Evolutionary conservation across 805 yeast species (phyloP).

Genomic region (Lipomyces kockii): DNA sequence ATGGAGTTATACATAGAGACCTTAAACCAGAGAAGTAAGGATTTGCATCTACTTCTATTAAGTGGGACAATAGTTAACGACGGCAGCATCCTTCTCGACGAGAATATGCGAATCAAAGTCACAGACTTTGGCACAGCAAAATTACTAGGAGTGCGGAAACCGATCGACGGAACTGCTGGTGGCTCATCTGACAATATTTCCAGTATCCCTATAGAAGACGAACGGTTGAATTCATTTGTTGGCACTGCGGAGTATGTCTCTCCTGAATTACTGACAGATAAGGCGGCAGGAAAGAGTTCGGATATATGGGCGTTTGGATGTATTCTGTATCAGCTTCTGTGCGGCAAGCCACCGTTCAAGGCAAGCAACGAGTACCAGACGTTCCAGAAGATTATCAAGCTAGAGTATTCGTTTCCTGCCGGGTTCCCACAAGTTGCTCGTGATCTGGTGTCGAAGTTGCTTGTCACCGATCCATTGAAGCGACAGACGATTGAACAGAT

Average conservation of each 20-base stretch:
- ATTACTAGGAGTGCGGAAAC: constrained; percentile 52
- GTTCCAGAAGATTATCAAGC: constrained; percentile 81
- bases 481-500: constrained; percentile 64
- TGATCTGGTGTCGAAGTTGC: constrained; percentile 66
- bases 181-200: not conserved
- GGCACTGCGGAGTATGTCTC: constrained; percentile 98
- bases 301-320: constrained; percentile 97
- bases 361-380: constrained; percentile 84
- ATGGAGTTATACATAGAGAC: constrained; percentile 91
- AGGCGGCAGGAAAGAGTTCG: constrained; percentile 79
- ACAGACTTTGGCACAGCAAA: constrained; percentile 99
- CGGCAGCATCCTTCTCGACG: constrained; percentile 65
- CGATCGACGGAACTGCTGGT: not conserved
- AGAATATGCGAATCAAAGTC: constrained; percentile 84
- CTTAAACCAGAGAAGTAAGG: constrained; percentile 82
- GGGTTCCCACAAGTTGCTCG: constrained; percentile 67
- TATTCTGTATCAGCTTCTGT: constrained; percentile 77
- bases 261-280: constrained; percentile 81
- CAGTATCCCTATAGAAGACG: constrained; percentile 20
- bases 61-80: not conserved
- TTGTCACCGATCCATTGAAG: constrained; percentile 71
- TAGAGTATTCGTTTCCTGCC: constrained; percentile 73
- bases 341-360: constrained; percentile 88
- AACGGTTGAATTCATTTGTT: constrained; percentile 69
- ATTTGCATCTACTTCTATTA: not conserved